Base-by-base conservation (phyloP, 441 rosid genomes). In the Euphorbia schlechtendalii region DNA sequence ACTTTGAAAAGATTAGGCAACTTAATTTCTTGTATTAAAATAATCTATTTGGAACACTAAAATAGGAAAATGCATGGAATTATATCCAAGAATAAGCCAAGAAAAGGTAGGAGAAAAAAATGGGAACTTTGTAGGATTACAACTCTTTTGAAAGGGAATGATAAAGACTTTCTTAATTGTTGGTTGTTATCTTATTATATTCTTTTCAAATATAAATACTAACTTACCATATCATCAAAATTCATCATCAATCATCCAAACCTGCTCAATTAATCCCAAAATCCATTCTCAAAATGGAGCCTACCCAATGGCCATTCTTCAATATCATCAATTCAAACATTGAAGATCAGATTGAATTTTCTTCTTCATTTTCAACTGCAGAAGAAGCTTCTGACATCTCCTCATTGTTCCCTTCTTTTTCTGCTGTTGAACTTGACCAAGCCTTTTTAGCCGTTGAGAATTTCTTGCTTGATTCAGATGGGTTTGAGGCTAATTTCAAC, bases 301-400 rank as follows among this genome's bases (percentile, higher is more conserved):
- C 76, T 56, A 81, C 61, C 21, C 34, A 62, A 48, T 79, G 82
- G 83, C 77, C 78, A 51, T 66, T 70, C 25, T 58, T 52, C 62
- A 7, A 34, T 20, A 40, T 53, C 75, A 27, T 54, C 1, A 53
- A 72, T 60, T 66, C 81, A 52, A 20, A 56, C 48, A 18, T 61
- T 68, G 69, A 66, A 20, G 11, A 45, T 56, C 30, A 22, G 66
- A 49, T 22, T 38, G 76, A 67, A 13, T 74, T 76, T 63, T 67
- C 75, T 13, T 25, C 72, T 61, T 65, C 74, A 56, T 67, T 80
- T 60, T 69, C 67, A 22, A 28, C 45, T 32, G 66, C 63, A 8
- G 81, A 79, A 49, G 73, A 72, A 24, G 20, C 68, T 62, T 40
- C 49, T 45, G 57, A 69, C n/a, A 69, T 72, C 20, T 36, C 66